A percentile compares a stretch with the other conserved stretches of the same genome.
These are phyloP conservation scores for Paraconiothyrium brasiliense DNA, from an alignment of 2,329 filamentous ascomycete species.

Conservation along the genomic window DNA sequence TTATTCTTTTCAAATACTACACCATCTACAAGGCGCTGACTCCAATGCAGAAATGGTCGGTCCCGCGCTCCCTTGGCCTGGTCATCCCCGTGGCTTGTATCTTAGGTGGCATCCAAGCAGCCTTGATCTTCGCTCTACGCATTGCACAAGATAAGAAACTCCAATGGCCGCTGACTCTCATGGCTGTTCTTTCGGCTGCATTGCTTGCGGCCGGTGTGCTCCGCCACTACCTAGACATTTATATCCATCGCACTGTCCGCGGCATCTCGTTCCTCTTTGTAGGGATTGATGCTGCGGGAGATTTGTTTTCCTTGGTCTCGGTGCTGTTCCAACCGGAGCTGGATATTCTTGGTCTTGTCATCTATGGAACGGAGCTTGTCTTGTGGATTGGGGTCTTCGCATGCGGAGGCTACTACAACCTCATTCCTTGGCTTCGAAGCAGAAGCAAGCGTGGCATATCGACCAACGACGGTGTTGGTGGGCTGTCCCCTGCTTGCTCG, in stretches of 20 bases:
- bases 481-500: background rate
- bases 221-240: conserved; percentile 76
- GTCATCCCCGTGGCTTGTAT: conserved; percentile 62
- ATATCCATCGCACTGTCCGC: conserved; percentile 69
- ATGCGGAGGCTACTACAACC: conserved; percentile 71
- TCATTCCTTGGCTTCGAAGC: conserved; percentile 65
- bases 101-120: conserved; percentile 69
- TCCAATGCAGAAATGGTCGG: conserved; percentile 60
- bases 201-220: conserved; percentile 73
- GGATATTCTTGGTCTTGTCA: conserved; percentile 70
- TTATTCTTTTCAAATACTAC: background rate
- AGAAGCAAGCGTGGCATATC: conserved; percentile 38
- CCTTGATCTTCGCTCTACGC: conserved; percentile 66
- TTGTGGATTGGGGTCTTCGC: conserved; percentile 75
- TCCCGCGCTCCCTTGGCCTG: conserved; percentile 59
- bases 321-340: conserved; percentile 68
- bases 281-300: conserved; percentile 73
- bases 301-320: conserved; percentile 72
- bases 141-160: conserved; percentile 56
- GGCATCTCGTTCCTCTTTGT: conserved; percentile 79
- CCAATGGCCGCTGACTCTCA: conserved; percentile 71
- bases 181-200: conserved; percentile 71
- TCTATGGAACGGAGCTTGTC: conserved; percentile 72
- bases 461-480: conserved; percentile 13
- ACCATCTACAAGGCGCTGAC: conserved; percentile 20